Percentiles rank a stretch among this genome's conserved stretches.
phyloP scores from a whole-genome alignment of 768 basidiomycete species.

The Harrya chromipes region DNA sequence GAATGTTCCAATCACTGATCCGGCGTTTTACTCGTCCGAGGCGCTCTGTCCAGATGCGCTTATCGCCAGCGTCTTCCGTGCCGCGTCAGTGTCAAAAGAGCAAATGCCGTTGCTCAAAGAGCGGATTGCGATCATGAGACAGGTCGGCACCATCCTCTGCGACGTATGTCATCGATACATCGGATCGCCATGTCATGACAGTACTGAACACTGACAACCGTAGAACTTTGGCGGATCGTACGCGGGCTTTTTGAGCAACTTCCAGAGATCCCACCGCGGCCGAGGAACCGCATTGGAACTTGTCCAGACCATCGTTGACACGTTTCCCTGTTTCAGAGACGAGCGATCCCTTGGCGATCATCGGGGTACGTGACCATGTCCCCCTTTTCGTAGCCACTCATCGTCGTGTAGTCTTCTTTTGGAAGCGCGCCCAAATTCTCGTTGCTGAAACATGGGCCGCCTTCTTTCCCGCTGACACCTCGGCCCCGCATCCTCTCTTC shows the following conservation, averaged over 20 bases:
- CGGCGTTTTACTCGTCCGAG: constrained; percentile 73
- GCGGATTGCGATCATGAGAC: constrained; percentile 72
- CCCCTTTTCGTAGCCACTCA: not conserved
- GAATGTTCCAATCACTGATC: constrained; percentile 74
- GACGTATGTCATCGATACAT: constrained; percentile 43
- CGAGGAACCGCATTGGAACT: constrained; percentile 70
- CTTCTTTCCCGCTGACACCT: constrained; percentile 60
- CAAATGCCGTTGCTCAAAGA: constrained; percentile 66
- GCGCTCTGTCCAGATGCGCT: constrained; percentile 66
- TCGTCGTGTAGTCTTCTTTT: constrained; percentile 58
- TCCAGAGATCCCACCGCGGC: constrained; percentile 48
- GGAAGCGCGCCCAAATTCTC: constrained; percentile 91
- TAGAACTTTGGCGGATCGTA: constrained; percentile 73
- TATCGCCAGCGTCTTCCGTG: constrained; percentile 67
- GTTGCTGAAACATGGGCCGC: constrained; percentile 93
- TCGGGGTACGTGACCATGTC: constrained; percentile 43
- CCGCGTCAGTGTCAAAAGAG: constrained; percentile 55
- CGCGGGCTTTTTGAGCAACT: constrained; percentile 59
- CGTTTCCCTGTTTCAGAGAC: constrained; percentile 77
- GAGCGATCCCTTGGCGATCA: constrained; percentile 55
- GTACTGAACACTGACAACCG: not conserved
- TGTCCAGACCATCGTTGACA: constrained; percentile 64
- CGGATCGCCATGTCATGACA: not conserved
- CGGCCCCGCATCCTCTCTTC: constrained; percentile 67
- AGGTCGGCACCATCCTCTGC: constrained; percentile 71